A percentile compares a stretch with the other conserved stretches of the same genome.
These are phyloP conservation scores for Acacia melanoxylon DNA, from an alignment of 306 rosid species.

Conservation along the genomic window DNA sequence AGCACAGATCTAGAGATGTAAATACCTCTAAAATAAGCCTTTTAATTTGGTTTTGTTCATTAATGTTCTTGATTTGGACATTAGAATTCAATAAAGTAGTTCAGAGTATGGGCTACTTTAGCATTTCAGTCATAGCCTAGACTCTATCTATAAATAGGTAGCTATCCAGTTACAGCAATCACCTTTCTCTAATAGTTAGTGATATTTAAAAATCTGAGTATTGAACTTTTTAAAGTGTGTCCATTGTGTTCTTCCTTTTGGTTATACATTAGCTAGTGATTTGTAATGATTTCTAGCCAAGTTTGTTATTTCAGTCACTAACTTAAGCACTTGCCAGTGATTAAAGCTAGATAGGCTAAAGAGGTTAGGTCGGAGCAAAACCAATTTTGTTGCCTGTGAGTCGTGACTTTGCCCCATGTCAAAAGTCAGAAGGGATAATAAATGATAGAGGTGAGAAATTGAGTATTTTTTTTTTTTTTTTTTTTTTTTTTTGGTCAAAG, in stretches of 20 bases:
- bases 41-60: neutral
- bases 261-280: neutral
- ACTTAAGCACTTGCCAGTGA: neutral
- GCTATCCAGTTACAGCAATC: neutral
- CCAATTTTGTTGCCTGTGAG: too few species aligned
- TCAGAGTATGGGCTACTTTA: neutral
- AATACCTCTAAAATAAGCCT: neutral
- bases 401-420: too few species aligned
- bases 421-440: too few species aligned
- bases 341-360: neutral
- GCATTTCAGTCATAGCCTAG: neutral
- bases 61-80: neutral
- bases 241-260: neutral
- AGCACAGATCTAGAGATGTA: neutral
- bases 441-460: too few species aligned
- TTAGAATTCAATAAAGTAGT: neutral
- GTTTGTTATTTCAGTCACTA: neutral
- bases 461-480: too few species aligned
- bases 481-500: too few species aligned
- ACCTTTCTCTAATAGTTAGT: neutral
- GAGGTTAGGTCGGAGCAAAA: too few species aligned
- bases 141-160: neutral
- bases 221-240: neutral
- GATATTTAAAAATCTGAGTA: neutral
- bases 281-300: neutral